Base-by-base conservation (phyloP, 1,284 basidiomycete species). In the Fomitopsis schrenkii region DNA sequence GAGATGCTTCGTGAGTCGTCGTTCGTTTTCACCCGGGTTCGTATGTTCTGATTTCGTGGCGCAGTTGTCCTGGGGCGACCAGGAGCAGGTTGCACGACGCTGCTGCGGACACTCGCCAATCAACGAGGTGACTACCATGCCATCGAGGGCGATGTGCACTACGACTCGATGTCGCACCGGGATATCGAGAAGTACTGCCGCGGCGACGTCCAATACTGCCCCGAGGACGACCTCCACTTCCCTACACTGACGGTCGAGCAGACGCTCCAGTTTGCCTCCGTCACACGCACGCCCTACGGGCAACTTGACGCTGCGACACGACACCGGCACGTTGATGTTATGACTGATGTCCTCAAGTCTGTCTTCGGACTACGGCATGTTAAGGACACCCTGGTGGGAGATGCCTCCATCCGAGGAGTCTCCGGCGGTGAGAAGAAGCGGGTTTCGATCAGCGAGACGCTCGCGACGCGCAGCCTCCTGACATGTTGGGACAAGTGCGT, bases 341-440 rank as follows among this genome's bases (percentile, higher is more conserved):
- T 83, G 42, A 82, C 83, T 1, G 80, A 84, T 40, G 73, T 87
- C 9, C 69, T 89, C 40, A 76, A 82, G 68, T 87, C 85, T 15
- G 80, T 91, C 22, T 88, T 93, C 67, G 90, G 90, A 5, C 76
- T 95, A 57, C 77, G 76, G 12, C 88, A 90, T 63, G 80, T 75
- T 1, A 73, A 74, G 60, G 72, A 81, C 26, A 85, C 84, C 0
- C 76, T 76, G 0, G 89, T 94, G n/a, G 93, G 93, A 5, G 84
- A 93, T 73, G 87, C 86, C 4, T 79, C 83, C 5, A 78, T 93
- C 3, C 78, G 90, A 17, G 93, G 93, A 53, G 84, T 94, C 1
- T 87, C 85, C 36, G 93, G 92, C 33, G 93, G 94, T 15, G 88
- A 93, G 76, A 86, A 87, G 73, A 89, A 90, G 73, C 82, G 91